Conservation (phyloP, 2,329 filamentous ascomycete genomes). For the Corinectria fuckeliana region DNA sequence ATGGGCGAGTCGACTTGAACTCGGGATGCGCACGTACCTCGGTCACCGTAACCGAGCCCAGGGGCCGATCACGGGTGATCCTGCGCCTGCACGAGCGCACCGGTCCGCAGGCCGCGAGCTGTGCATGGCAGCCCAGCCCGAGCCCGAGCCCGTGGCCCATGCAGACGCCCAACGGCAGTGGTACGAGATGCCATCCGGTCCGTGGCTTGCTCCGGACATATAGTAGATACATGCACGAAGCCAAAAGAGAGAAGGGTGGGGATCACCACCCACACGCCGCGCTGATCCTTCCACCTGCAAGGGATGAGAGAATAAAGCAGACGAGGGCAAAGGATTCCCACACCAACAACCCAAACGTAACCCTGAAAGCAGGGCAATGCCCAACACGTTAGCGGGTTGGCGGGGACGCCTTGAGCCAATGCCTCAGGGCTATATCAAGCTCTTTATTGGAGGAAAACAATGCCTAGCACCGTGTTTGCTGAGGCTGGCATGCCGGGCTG, state of each 20-base stretch:
- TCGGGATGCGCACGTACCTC: conserved; percentile 19
- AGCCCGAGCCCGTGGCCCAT: conserved; percentile 22
- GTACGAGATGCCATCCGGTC: conserved; percentile 32
- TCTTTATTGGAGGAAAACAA: not conserved
- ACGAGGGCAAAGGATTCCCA: not conserved
- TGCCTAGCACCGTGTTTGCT: not conserved
- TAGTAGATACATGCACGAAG: conserved; percentile 27
- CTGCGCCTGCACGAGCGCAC: conserved; percentile 46
- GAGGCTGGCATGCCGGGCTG: not conserved
- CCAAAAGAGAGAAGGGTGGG: conserved; percentile 32
- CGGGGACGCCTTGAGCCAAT: not conserved
- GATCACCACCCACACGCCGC: conserved; percentile 20
- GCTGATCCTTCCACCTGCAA: conserved; percentile 33
- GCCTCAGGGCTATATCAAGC: not conserved
- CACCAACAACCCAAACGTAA: not conserved
- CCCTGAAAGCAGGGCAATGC: conserved; percentile 8
- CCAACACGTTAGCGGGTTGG: conserved; percentile 1
- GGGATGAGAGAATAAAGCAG: conserved; percentile 19
- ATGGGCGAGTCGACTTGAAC: conserved; percentile 18
- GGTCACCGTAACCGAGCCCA: conserved; percentile 24
- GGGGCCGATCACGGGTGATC: conserved; percentile 43
- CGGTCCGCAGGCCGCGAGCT: conserved; percentile 41
- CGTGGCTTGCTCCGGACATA: conserved; percentile 17
- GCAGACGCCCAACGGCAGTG: conserved; percentile 29
- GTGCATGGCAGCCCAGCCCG: conserved; percentile 16